Conservation (phyloP, 306 rosid genomes). For the Phaseolus lunatus region DNA sequence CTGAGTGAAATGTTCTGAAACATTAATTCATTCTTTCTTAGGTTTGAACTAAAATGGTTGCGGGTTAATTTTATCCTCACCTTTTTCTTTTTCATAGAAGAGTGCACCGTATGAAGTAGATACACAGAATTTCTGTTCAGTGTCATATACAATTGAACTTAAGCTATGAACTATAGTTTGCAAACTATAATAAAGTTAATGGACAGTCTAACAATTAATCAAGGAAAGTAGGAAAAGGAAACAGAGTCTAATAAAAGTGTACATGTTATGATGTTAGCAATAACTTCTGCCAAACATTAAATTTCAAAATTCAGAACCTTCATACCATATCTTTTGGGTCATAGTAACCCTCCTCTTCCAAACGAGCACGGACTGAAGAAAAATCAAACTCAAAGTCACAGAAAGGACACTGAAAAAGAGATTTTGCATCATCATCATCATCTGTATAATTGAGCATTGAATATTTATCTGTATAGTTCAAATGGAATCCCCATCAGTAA, state of each 20-base stretch:
- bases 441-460: constrained; percentile 53
- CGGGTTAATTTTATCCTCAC: constrained; percentile 7
- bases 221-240: neutral
- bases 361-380: constrained; percentile 53
- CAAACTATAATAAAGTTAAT: constrained; percentile 15
- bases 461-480: constrained; percentile 47
- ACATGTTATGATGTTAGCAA: neutral
- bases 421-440: constrained; percentile 63
- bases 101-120: constrained; percentile 25
- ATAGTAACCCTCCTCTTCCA: constrained; percentile 65
- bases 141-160: constrained; percentile 10
- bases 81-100: constrained; percentile 18
- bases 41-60: constrained; percentile 13
- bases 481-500: constrained; percentile 25
- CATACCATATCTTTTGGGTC: constrained; percentile 71
- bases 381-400: constrained; percentile 74
- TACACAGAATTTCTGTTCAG: constrained; percentile 1
- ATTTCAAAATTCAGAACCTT: constrained; percentile 13
- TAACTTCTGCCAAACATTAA: constrained; percentile 1
- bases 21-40: constrained; percentile 18
- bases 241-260: constrained; percentile 10
- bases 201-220: constrained; percentile 25
- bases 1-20: neutral
- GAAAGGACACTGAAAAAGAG: constrained; percentile 66
- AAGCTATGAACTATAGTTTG: constrained; percentile 16